These are phyloP conservation scores for Aspergillus coremiiformis DNA, from an alignment of 495 filamentous ascomycete genomes.

Conservation along the genomic window DNA sequence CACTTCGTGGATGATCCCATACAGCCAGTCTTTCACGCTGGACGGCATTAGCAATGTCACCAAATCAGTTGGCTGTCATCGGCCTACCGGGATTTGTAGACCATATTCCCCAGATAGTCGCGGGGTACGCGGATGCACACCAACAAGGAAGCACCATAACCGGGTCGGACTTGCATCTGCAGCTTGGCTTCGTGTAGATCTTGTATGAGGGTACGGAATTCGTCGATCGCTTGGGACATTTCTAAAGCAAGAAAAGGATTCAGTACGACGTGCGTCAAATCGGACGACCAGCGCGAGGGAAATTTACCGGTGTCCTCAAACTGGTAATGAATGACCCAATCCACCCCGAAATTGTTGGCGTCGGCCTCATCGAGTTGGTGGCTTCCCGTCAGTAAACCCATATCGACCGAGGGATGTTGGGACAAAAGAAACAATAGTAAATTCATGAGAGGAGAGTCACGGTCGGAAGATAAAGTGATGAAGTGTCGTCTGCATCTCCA, in stretches of 20 bases:
- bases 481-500: neutral
- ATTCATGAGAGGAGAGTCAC: neutral
- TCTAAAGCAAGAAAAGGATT: conserved; percentile 42
- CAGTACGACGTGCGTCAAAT: neutral
- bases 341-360: conserved; percentile 34
- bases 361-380: conserved; percentile 19
- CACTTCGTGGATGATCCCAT: conserved; percentile 67
- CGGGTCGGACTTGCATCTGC: conserved; percentile 75
- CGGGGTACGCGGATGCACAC: conserved; percentile 65
- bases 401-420: conserved; percentile 12
- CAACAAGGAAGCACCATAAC: conserved; percentile 64
- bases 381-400: conserved; percentile 7
- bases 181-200: conserved; percentile 69
- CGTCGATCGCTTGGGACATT: conserved; percentile 55
- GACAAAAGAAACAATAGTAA: neutral
- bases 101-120: conserved; percentile 38
- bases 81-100: conserved; percentile 56
- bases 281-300: neutral
- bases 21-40: conserved; percentile 91
- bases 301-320: conserved; percentile 32
- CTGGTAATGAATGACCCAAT: conserved; percentile 38
- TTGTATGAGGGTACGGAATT: conserved; percentile 68
- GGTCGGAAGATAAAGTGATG: neutral
- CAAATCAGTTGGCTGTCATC: neutral
- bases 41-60: conserved; percentile 1